These are phyloP conservation scores for Solanum appendiculatum DNA, from an alignment of 257 asterid species.

Conservation along the genomic window DNA sequence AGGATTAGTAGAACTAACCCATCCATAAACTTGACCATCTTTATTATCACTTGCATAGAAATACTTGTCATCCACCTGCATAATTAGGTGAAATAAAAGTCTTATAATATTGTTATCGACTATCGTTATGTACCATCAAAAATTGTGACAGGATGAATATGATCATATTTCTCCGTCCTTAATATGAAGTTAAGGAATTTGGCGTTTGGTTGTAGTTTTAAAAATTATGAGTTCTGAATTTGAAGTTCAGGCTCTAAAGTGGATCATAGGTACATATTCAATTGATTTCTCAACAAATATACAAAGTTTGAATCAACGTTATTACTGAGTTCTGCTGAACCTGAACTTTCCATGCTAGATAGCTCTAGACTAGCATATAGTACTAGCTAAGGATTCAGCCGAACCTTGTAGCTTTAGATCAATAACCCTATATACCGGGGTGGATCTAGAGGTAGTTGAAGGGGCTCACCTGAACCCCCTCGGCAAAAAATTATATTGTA, in stretches of 20 bases:
- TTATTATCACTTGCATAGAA: slow-evolving; percentile 38
- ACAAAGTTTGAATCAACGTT: neutral
- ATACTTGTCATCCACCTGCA: slow-evolving; percentile 68
- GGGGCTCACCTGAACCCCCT: too few relatives aligned
- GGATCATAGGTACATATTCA: too few relatives aligned
- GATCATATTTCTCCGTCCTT: neutral
- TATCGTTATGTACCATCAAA: neutral
- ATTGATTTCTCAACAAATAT: neutral
- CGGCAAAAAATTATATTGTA: too few relatives aligned
- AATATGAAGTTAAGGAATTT: neutral
- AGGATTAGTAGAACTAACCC: slow-evolving; percentile 18
- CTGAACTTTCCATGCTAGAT: neutral
- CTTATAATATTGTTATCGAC: neutral
- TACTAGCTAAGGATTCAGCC: too few relatives aligned
- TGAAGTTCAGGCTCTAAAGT: neutral
- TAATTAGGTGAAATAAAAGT: neutral
- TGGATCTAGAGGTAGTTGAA: too few relatives aligned
- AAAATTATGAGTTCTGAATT: neutral
- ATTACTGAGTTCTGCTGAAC: neutral
- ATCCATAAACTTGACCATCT: slow-evolving; percentile 50
- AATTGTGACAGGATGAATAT: neutral
- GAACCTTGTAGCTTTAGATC: too few relatives aligned
- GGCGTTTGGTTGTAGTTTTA: too few relatives aligned
- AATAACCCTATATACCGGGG: too few relatives aligned
- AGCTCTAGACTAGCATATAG: neutral